Evolutionary conservation across 257 asterid genomes (phyloP).

Genomic region (Solanum virginianum): DNA sequence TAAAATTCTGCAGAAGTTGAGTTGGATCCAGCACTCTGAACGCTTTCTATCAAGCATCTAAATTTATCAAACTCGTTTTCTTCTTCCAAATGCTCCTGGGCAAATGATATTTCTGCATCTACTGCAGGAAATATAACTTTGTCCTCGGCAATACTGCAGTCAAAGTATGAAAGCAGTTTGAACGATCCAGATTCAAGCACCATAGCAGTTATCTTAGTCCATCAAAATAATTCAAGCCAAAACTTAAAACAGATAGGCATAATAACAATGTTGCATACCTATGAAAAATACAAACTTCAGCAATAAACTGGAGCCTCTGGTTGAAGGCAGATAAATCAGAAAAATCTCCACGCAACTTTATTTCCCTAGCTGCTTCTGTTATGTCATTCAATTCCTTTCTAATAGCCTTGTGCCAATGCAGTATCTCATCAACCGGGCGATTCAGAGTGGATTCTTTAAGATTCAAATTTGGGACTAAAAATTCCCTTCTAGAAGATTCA

Average conservation of each 20-base stretch:
- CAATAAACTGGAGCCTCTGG: conserved; percentile 85
- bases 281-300: conserved; percentile 95
- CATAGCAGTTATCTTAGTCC: not conserved
- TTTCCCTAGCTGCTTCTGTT: conserved; percentile 73
- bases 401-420: conserved; percentile 93
- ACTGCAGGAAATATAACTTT: conserved; percentile 91
- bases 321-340: conserved; percentile 66
- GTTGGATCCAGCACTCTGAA: conserved; percentile 80
- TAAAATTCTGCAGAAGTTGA: conserved; percentile 75
- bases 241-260: not conserved
- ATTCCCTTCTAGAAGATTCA: conserved; percentile 32
- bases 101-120: conserved; percentile 80
- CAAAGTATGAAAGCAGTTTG: not conserved
- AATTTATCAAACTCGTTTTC: conserved; percentile 86
- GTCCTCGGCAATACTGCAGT: conserved; percentile 98
- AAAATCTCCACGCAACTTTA: conserved; percentile 77
- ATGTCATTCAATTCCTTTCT: conserved; percentile 81
- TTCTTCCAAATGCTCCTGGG: conserved; percentile 93
- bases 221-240: not conserved
- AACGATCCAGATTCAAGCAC: not conserved
- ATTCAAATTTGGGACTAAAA: conserved; percentile 21
- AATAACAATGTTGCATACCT: conserved; percentile 31
- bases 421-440: conserved; percentile 73
- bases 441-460: conserved; percentile 14
- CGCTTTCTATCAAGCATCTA: conserved; percentile 76